These are phyloP conservation scores for Eimeria falciformis DNA, from an alignment of 169 alveolate species.

Conservation along the genomic window DNA sequence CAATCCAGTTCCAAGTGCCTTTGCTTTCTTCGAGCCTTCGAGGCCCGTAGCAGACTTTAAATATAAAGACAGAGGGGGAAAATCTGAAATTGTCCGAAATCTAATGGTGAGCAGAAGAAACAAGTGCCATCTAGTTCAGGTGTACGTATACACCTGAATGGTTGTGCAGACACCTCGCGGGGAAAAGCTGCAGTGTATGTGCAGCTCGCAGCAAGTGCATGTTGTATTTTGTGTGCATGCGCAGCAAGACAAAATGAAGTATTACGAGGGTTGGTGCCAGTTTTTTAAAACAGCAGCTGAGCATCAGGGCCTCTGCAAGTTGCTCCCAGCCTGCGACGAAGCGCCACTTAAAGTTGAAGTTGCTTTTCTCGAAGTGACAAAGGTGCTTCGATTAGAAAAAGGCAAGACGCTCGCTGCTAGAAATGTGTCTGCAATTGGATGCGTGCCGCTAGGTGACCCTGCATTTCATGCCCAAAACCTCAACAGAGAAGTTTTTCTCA, in stretches of 20 bases:
- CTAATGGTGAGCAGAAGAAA: conserved; percentile 71
- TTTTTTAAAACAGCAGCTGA: conserved; percentile 81
- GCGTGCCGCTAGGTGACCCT: conserved; percentile 80
- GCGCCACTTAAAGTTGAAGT: conserved; percentile 79
- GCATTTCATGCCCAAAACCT: conserved; percentile 80
- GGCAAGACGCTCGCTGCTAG: conserved; percentile 50
- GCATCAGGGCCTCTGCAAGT: conserved; percentile 73
- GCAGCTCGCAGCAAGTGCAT: not conserved
- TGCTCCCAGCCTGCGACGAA: conserved; percentile 75
- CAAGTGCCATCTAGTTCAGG: not conserved
- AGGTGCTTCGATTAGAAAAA: conserved; percentile 71
- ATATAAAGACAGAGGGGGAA: conserved; percentile 78
- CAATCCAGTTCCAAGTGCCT: conserved; percentile 76
- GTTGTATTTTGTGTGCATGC: not conserved
- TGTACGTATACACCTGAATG: not conserved
- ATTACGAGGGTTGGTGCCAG: conserved; percentile 82
- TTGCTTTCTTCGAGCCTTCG: conserved; percentile 78
- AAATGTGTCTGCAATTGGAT: conserved; percentile 78
- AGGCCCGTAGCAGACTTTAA: conserved; percentile 80
- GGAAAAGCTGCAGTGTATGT: not conserved
- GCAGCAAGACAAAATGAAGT: conserved; percentile 80
- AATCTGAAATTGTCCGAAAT: conserved; percentile 80
- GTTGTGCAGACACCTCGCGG: not conserved
- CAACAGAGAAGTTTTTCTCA: conserved; percentile 79
- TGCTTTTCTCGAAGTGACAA: conserved; percentile 78